Base-by-base conservation (phyloP, 768 basidiomycete species). In the Postia placenta region DNA sequence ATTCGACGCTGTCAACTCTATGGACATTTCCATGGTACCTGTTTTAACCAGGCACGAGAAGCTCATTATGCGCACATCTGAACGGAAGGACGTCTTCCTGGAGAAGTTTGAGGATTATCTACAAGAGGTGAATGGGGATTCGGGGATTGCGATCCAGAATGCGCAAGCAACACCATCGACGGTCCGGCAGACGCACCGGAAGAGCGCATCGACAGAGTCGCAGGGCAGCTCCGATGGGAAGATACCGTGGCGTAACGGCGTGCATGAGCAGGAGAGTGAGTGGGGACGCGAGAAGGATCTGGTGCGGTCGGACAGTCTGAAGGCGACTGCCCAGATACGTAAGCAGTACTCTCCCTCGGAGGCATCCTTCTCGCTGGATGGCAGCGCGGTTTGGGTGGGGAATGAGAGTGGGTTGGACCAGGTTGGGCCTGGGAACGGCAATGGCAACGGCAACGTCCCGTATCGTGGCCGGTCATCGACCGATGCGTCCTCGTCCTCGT, bases 1-100 rank as follows among this genome's bases (percentile, higher is more conserved):
- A 2, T 98, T 92, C 63, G 90, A 95, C 56, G 83, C 93, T 4
- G 84, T 97, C 53, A 98, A 98, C 64, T 81, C 87, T 5, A 91
- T 98, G 79, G 82, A 95, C 60, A 72, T 91, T 17, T 76, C 83
- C n/a, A 76, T 74, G 7, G 82, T 88, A 22, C 96, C 96, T 2
- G 64, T 71, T 4, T 71, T 99, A 38, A 84, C 83, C 4, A 81
- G 89, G 24, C 71, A 76, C 53, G 96, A 99, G 69, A 92, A 91
- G 56, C 70, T 92, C 47, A 76, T 99, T 50, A 83, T 97, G 77
- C 87, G 94, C 24, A 77, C 82, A 1, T 90, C 87, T 12, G 94
- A 98, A 52, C 79, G 92, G 26, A 92, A 90, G 63, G 94, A 97
- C 62, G 76, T 96, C 38, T 94, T 98, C 62, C 72, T 82, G 17